A percentile compares a stretch with the other conserved stretches of the same genome.
Evolutionary conservation across 208 protist genomes (phyloP).

Genomic region (Trichomonas tenax): DNA sequence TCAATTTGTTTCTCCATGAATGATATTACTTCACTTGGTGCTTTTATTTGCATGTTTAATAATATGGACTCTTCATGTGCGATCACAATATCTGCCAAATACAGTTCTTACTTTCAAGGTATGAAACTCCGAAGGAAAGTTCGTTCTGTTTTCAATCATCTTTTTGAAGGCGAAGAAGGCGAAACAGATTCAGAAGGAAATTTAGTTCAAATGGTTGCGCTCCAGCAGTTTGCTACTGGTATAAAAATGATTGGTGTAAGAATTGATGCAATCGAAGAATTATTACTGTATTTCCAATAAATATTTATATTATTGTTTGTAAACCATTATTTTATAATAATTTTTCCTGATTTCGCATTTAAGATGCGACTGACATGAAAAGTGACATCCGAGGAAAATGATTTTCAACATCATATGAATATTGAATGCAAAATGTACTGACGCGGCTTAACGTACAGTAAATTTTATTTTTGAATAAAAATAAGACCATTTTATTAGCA

Average conservation of each 20-base stretch:
- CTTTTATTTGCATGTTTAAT: background rate
- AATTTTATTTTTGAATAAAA: no score
- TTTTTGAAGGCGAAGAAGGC: background rate
- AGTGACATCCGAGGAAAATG: no score
- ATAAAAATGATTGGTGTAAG: background rate
- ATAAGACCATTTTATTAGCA: no score
- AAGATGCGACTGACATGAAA: no score
- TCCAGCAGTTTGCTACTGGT: background rate
- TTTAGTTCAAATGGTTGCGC: background rate
- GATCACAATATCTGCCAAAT: background rate
- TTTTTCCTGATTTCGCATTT: no score
- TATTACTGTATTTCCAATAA: background rate
- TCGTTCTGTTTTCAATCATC: background rate
- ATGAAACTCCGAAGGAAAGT: background rate
- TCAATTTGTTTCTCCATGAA: background rate
- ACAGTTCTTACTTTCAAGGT: background rate
- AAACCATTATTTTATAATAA: no score
- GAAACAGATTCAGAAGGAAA: background rate
- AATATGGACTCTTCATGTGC: background rate
- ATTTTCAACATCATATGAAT: no score
- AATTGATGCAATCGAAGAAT: background rate
- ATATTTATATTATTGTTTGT: no score
- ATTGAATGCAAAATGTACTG: no score
- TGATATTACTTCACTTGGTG: background rate
- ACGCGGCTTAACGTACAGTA: no score